These are phyloP conservation scores for Macrocystidia cucumis DNA, from an alignment of 1,284 basidiomycete genomes.

Conservation along the genomic window DNA sequence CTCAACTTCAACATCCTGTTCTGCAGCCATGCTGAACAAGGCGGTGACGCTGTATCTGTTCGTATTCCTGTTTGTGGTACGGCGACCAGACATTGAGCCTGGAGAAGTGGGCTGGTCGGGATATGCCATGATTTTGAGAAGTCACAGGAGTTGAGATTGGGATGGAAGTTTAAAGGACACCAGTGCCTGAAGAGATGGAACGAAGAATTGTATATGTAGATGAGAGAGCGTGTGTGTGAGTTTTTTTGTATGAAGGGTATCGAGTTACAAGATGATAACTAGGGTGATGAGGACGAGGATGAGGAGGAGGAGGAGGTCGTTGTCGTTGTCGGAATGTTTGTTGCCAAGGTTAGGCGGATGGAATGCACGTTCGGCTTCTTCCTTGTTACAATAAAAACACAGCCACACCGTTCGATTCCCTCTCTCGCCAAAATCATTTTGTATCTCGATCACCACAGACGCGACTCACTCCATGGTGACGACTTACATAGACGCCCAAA, in stretches of 20 bases:
- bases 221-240: constrained; percentile 10
- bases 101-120: constrained; percentile 57
- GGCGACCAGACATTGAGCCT: constrained; percentile 56
- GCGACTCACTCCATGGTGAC: too few relatives aligned
- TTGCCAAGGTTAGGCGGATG: constrained; percentile 12
- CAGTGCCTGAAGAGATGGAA: constrained; percentile 6
- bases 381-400: constrained; percentile 9
- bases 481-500: too few relatives aligned
- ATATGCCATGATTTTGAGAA: constrained; percentile 51
- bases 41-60: constrained; percentile 96
- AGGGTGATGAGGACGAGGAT: constrained; percentile 13
- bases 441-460: too few relatives aligned
- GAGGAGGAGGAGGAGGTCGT: constrained; percentile 28
- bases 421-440: too few relatives aligned
- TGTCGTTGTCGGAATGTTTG: constrained; percentile 18
- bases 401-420: too few relatives aligned
- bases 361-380: constrained; percentile 14
- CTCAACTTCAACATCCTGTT: constrained; percentile 98
- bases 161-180: too few relatives aligned
- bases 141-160: too few relatives aligned
- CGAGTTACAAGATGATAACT: constrained; percentile 8
- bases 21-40: constrained; percentile 95
- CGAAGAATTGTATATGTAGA: constrained; percentile 10
- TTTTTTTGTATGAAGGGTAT: constrained; percentile 8
- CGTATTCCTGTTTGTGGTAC: constrained; percentile 85